These are phyloP conservation scores for Cyclocybe cylindracea DNA, from an alignment of 768 basidiomycete genomes.

Conservation along the genomic window DNA sequence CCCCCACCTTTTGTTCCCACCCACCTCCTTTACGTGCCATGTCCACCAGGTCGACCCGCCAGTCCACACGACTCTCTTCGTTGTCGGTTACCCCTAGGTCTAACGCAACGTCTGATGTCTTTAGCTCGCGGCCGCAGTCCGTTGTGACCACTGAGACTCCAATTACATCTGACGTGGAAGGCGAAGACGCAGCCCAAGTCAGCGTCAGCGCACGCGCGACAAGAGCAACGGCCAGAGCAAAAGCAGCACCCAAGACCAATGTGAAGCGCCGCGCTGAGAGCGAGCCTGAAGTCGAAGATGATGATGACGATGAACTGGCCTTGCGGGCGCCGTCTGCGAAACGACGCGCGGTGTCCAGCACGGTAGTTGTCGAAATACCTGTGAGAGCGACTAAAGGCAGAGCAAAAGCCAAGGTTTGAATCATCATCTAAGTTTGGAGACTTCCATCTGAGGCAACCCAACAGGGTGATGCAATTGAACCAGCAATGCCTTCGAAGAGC, in stretches of 20 bases:
- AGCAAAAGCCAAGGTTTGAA: conserved; percentile 25
- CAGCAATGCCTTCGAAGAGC: conserved; percentile 11
- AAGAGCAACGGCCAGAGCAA: conserved; percentile 21
- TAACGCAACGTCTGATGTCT: conserved; percentile 45
- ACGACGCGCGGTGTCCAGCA: conserved; percentile 33
- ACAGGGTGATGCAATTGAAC: conserved; percentile 5
- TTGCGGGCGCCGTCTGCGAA: conserved; percentile 29
- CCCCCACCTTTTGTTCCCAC: conserved; percentile 3
- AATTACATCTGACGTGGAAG: conserved; percentile 49
- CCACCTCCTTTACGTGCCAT: conserved; percentile 20
- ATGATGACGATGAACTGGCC: conserved; percentile 21
- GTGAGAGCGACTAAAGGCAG: conserved; percentile 9
- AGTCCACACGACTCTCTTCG: conserved; percentile 25
- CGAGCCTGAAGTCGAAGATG: conserved; percentile 14
- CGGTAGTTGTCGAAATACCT: conserved; percentile 36
- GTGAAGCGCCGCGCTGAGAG: conserved; percentile 27
- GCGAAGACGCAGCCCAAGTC: conserved; percentile 1
- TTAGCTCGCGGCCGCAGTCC: conserved; percentile 48
- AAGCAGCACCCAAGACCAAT: conserved; percentile 8
- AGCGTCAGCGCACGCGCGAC: conserved; percentile 16
- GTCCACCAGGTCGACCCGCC: conserved; percentile 31
- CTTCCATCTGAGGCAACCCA: background rate
- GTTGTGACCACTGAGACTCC: conserved; percentile 47
- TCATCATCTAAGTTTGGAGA: background rate
- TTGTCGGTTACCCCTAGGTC: conserved; percentile 41